phyloP scores from a whole-genome alignment of 2,329 filamentous ascomycete genomes.

The Cryphonectria radicalis region DNA sequence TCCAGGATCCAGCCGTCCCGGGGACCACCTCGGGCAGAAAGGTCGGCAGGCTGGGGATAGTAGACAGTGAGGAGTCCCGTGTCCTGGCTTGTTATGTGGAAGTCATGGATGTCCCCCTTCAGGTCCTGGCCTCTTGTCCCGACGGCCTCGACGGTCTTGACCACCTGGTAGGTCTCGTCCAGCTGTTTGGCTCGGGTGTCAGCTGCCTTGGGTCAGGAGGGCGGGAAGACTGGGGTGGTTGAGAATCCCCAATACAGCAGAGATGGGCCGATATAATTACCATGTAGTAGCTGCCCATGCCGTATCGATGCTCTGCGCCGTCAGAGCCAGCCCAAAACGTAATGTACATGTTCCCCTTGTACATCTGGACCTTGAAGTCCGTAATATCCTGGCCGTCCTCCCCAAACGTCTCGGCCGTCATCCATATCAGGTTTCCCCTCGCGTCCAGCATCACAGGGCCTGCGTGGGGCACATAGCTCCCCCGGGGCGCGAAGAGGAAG shows the following conservation, averaged over 20 bases:
- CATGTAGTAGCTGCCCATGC: constrained; percentile 28
- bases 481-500: constrained; percentile 30
- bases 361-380: constrained; percentile 36
- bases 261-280: background rate
- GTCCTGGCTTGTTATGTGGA: constrained; percentile 45
- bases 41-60: constrained; percentile 39
- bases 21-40: constrained; percentile 39
- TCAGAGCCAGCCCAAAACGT: constrained; percentile 41
- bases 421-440: constrained; percentile 35
- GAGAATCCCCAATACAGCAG: background rate
- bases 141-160: constrained; percentile 32
- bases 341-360: constrained; percentile 39
- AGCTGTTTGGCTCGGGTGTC: constrained; percentile 8
- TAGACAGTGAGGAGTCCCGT: constrained; percentile 50
- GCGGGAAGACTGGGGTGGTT: background rate
- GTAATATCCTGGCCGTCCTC: constrained; percentile 30
- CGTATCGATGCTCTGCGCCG: constrained; percentile 25
- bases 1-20: constrained; percentile 40
- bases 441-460: constrained; percentile 35
- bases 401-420: constrained; percentile 31
- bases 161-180: constrained; percentile 29
- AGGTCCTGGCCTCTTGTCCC: constrained; percentile 36
- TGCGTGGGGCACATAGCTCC: constrained; percentile 24
- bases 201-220: background rate
- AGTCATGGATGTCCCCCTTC: constrained; percentile 47